Conservation (phyloP, 2,329 filamentous ascomycete species). For the Ilyonectria destructans region DNA sequence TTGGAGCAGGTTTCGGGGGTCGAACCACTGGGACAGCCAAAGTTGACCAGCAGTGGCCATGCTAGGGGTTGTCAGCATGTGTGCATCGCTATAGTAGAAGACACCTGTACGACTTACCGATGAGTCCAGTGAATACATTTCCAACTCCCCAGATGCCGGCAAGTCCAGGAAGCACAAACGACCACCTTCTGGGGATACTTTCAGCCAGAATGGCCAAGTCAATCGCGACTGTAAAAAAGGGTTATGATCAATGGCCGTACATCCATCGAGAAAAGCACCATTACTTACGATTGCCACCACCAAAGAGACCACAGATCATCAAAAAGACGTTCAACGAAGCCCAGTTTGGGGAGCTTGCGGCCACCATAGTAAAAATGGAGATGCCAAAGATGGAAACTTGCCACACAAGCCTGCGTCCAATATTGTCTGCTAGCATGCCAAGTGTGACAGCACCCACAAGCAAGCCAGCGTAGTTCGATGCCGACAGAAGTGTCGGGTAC, state of each 20-base stretch:
- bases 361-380: slow-evolving; percentile 32
- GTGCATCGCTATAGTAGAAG: background rate
- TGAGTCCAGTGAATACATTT: slow-evolving; percentile 36
- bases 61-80: slow-evolving; percentile 18
- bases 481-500: slow-evolving; percentile 35
- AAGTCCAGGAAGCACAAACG: slow-evolving; percentile 37
- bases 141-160: slow-evolving; percentile 41
- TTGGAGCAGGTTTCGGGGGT: slow-evolving; percentile 52
- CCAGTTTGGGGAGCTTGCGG: slow-evolving; percentile 40
- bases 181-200: slow-evolving; percentile 37
- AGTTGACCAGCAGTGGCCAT: slow-evolving; percentile 41
- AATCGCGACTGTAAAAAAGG: slow-evolving; percentile 33
- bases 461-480: slow-evolving; percentile 35
- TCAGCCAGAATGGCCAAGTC: slow-evolving; percentile 42
- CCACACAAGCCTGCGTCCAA: slow-evolving; percentile 39
- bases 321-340: slow-evolving; percentile 36
- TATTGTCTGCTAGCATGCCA: slow-evolving; percentile 36
- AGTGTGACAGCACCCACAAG: slow-evolving; percentile 36
- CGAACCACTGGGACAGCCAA: slow-evolving; percentile 38
- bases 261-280: background rate
- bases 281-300: slow-evolving; percentile 39
- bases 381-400: slow-evolving; percentile 40
- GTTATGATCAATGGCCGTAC: background rate
- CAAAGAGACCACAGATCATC: slow-evolving; percentile 36
- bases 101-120: slow-evolving; percentile 33